Evolutionary conservation across 2,329 filamentous ascomycete genomes (phyloP).

Genomic region (Ophiostoma tasmaniense): DNA sequence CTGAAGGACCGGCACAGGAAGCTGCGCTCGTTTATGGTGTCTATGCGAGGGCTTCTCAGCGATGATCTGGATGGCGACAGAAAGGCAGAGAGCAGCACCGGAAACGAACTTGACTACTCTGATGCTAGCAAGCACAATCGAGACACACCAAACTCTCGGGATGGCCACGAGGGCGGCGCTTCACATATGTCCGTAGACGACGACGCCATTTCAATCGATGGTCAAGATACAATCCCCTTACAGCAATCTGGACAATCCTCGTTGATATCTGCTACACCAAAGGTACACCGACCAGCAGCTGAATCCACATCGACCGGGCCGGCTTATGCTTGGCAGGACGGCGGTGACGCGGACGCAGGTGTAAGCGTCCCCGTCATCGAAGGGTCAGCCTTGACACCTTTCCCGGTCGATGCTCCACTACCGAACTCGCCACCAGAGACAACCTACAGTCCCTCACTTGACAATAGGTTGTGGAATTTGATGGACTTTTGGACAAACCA

Average conservation of each 20-base stretch:
- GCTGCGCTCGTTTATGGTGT: not conserved
- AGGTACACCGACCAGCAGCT: not conserved
- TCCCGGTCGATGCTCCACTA: not conserved
- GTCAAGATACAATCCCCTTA: not conserved
- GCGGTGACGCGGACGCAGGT: not conserved
- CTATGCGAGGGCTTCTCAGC: not conserved
- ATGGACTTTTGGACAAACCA: slow-evolving; percentile 5
- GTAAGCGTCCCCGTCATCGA: not conserved
- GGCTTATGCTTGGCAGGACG: not conserved
- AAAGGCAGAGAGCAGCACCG: not conserved
- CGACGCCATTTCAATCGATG: not conserved
- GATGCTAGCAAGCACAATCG: not conserved
- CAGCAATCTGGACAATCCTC: not conserved
- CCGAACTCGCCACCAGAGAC: not conserved
- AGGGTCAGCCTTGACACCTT: not conserved
- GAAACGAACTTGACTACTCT: not conserved
- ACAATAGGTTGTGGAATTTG: slow-evolving; percentile 2
- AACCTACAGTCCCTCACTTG: not conserved
- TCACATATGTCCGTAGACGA: not conserved
- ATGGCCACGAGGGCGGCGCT: not conserved
- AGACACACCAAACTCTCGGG: not conserved
- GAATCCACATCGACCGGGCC: not conserved
- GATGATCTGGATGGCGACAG: not conserved
- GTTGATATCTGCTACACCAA: not conserved
- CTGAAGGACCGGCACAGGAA: slow-evolving; percentile 8